Evolutionary conservation across 2,329 filamentous ascomycete genomes (phyloP), one percentile per base, ranked within the genome.

Genomic region (Lachnellula subtilissima): DNA sequence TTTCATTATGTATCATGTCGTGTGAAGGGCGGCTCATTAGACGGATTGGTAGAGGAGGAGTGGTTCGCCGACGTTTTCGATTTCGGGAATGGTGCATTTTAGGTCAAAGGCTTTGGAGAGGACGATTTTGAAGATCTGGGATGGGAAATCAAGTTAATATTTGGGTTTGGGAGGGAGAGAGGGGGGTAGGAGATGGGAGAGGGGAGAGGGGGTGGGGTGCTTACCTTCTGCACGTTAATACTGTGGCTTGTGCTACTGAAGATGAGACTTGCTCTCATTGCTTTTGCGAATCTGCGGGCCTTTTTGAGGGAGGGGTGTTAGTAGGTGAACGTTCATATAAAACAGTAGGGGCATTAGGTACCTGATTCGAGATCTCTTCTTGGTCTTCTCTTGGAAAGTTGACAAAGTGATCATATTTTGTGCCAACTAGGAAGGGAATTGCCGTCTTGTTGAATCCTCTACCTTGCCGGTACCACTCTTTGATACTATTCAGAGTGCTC

Each of bases 401-500:
- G 74, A 99, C 93, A 76, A 99, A 99, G 71, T 97, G 94, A 69
- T 99, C 94, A 73, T 97, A 99, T 74, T 99, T 99, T 37, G 94
- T 99, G 58, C 94, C 94, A 17, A 99, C 90, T 23, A 99, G 75
- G 69, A 99, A 96, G 0, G 94, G 94, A 64, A 99, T 99, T n/a
- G 94, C 94, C 14, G 94, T 99, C 80, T 99, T 99, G 81, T 99
- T 99, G 80, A 99, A 99, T 23, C 94, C 94, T 62, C 94, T 84
- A 48, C 94, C 94, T 75, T 99, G 94, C 54, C 94, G 84, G 72
- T 99, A 99, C 94, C 94, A 99, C 73, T 99, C 94, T 78, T 99
- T 99, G 79, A 99, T 97, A 68, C 91, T 96, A 76, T 99, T 99
- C 65, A 99, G 79, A 0, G 94, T 99, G 75, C 92, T 97, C 80